These are phyloP conservation scores for Tetrastigma voinierianum DNA, from an alignment of 164 flowering plant genomes.

Conservation along the genomic window DNA sequence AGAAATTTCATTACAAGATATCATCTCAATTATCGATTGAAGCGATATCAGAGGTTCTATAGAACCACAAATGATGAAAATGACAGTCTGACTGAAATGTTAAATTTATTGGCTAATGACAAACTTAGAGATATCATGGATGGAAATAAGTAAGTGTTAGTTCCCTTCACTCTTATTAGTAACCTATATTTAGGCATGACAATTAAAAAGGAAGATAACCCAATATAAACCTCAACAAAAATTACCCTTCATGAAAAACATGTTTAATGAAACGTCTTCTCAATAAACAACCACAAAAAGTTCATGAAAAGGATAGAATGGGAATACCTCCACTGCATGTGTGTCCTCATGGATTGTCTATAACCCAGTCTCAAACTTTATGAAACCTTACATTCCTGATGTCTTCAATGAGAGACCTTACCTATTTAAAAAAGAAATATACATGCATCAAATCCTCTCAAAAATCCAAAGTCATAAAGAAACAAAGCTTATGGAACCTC, in stretches of 20 bases:
- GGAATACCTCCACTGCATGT: constrained; percentile 74
- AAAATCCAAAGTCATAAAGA: neutral
- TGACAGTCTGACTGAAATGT: neutral
- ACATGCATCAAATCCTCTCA: neutral
- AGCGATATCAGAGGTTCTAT: neutral
- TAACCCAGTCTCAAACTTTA: constrained; percentile 74
- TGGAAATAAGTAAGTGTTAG: no score
- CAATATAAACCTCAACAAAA: no score
- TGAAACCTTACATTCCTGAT: constrained; percentile 88
- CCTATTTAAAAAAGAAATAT: no score
- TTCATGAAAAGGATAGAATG: neutral
- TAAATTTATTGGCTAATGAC: no score
- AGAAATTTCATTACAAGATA: neutral
- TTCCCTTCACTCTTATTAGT: no score
- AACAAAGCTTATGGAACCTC: no score
- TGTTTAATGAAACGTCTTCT: neutral
- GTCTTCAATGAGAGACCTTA: constrained; percentile 81
- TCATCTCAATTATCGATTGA: neutral
- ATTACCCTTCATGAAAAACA: no score
- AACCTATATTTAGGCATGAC: no score
- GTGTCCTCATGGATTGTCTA: constrained; percentile 72
- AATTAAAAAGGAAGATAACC: no score
- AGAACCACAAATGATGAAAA: neutral
- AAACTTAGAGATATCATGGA: no score
- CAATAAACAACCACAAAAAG: neutral